Percentiles rank a stretch among this genome's conserved stretches.
Conservation (phyloP, 2,329 filamentous ascomycete genomes). For the Pseudocercospora crystallina region DNA sequence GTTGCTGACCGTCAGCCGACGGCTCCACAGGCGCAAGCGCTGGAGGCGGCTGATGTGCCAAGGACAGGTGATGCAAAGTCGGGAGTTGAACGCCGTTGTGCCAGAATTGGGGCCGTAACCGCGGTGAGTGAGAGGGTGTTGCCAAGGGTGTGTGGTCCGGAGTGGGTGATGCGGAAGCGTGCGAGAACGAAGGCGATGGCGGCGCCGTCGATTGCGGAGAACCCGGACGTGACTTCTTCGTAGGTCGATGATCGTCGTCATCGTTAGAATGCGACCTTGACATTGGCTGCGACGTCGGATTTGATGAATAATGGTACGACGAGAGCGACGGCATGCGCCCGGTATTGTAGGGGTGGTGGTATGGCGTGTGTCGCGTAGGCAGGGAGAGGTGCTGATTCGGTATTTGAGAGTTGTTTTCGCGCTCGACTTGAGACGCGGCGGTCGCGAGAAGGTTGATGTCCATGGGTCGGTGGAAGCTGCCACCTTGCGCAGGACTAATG, state of each 20-base stretch:
- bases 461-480: conserved; percentile 48
- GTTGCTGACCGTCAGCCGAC: conserved; percentile 59
- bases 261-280: conserved; percentile 82
- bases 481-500: conserved; percentile 46
- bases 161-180: conserved; percentile 91
- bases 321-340: conserved; percentile 73
- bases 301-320: conserved; percentile 64
- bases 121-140: conserved; percentile 91
- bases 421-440: conserved; percentile 66
- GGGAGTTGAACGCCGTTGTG: conserved; percentile 76
- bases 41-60: conserved; percentile 58
- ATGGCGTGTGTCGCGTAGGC: conserved; percentile 34
- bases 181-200: conserved; percentile 92
- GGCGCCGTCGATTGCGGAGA: conserved; percentile 95
- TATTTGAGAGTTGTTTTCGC: conserved; percentile 53
- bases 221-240: conserved; percentile 88
- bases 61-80: conserved; percentile 72
- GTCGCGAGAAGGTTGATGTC: conserved; percentile 70
- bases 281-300: conserved; percentile 69
- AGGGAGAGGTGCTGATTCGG: conserved; percentile 41
- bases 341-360: conserved; percentile 53
- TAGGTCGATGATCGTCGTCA: conserved; percentile 74
- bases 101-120: conserved; percentile 73
- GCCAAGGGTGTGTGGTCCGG: conserved; percentile 98
- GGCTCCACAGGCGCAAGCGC: conserved; percentile 72